Percentiles rank a stretch among this genome's conserved stretches.
Conservation (phyloP, 768 basidiomycete species). For the Boletus sp. region DNA sequence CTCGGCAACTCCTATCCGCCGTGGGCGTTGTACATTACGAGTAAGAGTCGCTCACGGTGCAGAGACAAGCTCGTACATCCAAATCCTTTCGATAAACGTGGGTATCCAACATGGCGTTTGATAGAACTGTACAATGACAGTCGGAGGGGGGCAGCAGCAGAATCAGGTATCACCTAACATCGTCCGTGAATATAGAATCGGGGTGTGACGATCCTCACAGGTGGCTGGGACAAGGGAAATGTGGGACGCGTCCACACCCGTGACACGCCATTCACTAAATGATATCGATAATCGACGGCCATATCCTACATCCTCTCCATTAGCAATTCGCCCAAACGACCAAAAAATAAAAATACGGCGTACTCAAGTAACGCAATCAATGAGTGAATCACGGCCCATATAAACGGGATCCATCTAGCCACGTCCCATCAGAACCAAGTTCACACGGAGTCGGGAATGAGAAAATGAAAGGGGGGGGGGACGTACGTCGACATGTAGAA, state of each 20-base stretch:
- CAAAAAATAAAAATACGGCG: neutral
- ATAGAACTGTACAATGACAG: neutral
- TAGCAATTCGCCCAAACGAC: neutral
- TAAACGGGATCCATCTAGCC: conserved; percentile 39
- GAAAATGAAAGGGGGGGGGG: neutral
- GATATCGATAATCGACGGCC: conserved; percentile 43
- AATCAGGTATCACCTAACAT: neutral
- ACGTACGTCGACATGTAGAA: conserved; percentile 43
- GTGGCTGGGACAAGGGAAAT: neutral
- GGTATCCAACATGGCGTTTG: neutral
- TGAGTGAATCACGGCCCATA: conserved; percentile 41
- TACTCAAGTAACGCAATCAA: conserved; percentile 41
- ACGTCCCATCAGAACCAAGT: neutral
- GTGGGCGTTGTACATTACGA: neutral
- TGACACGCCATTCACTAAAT: conserved; percentile 21
- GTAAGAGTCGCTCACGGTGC: neutral
- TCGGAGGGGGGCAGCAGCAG: neutral
- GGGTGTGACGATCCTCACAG: neutral
- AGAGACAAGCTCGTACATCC: neutral
- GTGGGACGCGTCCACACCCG: neutral
- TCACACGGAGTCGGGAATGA: neutral
- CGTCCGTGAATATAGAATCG: neutral
- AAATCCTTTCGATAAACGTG: neutral
- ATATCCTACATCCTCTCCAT: conserved; percentile 30
- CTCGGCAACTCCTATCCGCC: neutral